Evolutionary conservation across 2,329 filamentous ascomycete species (phyloP).

Genomic region (Cercospora berteroae): DNA sequence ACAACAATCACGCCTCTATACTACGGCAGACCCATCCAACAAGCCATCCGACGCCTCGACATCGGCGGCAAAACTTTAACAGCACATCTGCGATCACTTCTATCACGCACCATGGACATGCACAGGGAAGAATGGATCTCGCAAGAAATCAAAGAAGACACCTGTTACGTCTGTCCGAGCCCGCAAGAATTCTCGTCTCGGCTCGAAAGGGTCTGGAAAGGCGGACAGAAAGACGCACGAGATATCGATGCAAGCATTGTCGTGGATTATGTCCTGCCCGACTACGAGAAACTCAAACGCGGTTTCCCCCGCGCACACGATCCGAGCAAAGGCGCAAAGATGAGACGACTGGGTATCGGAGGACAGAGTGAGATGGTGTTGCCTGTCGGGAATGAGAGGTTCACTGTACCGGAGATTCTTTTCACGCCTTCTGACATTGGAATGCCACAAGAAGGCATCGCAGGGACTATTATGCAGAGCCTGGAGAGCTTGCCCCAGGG

Average conservation of each 20-base stretch:
- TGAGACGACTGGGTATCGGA: conserved; percentile 50
- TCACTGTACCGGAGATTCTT: conserved; percentile 82
- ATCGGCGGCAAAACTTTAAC: conserved; percentile 91
- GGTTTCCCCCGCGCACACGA: conserved; percentile 79
- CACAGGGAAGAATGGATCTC: conserved; percentile 90
- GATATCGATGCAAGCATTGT: conserved; percentile 57
- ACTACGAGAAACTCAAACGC: conserved; percentile 62
- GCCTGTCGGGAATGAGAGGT: conserved; percentile 87
- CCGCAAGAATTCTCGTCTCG: conserved; percentile 61
- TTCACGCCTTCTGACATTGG: conserved; percentile 86
- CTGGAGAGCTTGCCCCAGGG: conserved; percentile 73
- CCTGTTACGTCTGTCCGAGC: conserved; percentile 65
- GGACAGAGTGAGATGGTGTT: conserved; percentile 70
- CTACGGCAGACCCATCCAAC: conserved; percentile 74
- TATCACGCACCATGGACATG: conserved; percentile 94
- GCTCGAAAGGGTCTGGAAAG: conserved; percentile 82
- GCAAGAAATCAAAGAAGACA: conserved; percentile 91
- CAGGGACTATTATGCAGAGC: conserved; percentile 78
- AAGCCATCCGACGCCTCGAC: conserved; percentile 79
- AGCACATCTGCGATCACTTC: conserved; percentile 84
- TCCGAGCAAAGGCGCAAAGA: conserved; percentile 57
- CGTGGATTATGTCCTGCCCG: conserved; percentile 88
- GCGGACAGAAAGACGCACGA: conserved; percentile 60
- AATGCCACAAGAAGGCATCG: conserved; percentile 76
- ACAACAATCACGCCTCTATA: conserved; percentile 87